phyloP scores from a whole-genome alignment of 2,329 filamentous ascomycete species.

The Cladosporium phlei region DNA sequence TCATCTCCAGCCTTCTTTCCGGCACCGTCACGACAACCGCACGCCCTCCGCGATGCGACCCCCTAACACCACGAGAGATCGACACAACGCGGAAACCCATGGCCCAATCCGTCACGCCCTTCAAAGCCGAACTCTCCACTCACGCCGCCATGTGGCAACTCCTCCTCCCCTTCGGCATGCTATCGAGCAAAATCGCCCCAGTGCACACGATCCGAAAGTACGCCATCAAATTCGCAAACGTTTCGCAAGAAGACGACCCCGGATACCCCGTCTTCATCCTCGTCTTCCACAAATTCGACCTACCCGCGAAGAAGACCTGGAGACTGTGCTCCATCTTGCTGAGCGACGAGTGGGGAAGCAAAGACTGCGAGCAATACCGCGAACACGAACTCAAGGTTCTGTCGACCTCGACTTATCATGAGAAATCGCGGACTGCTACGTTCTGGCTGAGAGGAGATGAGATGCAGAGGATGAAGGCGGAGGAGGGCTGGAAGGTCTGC shows the following conservation, averaged over 20 bases:
- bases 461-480: neutral
- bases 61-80: conserved; percentile 14
- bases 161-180: conserved; percentile 14
- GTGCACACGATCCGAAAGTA: conserved; percentile 13
- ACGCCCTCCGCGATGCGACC: conserved; percentile 15
- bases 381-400: neutral
- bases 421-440: neutral
- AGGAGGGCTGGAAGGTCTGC: neutral
- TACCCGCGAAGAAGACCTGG: neutral
- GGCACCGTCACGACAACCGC: conserved; percentile 15
- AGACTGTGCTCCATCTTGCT: conserved; percentile 14
- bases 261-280: conserved; percentile 12
- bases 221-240: conserved; percentile 3
- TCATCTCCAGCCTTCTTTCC: conserved; percentile 11
- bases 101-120: conserved; percentile 14
- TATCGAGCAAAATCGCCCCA: neutral
- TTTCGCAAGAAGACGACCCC: neutral
- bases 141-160: conserved; percentile 15
- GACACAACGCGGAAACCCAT: conserved; percentile 1
- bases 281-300: conserved; percentile 3
- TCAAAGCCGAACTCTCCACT: conserved; percentile 14
- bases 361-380: neutral
- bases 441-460: neutral
- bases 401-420: neutral
- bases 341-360: conserved; percentile 13